A percentile compares a stretch with the other conserved stretches of the same genome.
phyloP scores from a whole-genome alignment of 352 stramenopile species.

The Phytophthora cactorum region DNA sequence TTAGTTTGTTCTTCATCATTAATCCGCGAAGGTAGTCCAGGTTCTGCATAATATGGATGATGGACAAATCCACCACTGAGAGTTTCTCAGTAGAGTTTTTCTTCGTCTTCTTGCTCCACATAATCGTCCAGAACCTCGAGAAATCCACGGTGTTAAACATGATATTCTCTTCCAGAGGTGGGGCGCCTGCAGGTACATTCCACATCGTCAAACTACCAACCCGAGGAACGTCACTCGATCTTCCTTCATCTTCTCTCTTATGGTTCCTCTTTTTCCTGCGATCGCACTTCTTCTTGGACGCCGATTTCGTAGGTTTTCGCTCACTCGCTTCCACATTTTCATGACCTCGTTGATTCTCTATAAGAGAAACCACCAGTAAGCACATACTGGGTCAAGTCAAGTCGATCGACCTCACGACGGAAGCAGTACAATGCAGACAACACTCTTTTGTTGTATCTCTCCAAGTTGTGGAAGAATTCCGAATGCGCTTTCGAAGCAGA shows the following conservation, averaged over 20 bases:
- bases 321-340: background rate
- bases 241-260: slow-evolving; percentile 7
- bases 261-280: slow-evolving; percentile 11
- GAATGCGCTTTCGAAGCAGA: slow-evolving; percentile 25
- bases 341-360: slow-evolving; percentile 9
- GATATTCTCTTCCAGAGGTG: slow-evolving; percentile 4
- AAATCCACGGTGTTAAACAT: slow-evolving; percentile 1
- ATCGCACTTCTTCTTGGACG: background rate
- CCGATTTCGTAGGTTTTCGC: too few relatives aligned
- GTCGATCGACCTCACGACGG: slow-evolving; percentile 24
- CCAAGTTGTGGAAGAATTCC: slow-evolving; percentile 26
- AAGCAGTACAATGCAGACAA: slow-evolving; percentile 15
- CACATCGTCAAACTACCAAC: slow-evolving; percentile 9
- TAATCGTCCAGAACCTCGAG: background rate
- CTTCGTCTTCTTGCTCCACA: slow-evolving; percentile 2
- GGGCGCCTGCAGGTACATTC: slow-evolving; percentile 1
- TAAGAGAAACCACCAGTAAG: slow-evolving; percentile 12
- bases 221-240: background rate
- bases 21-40: slow-evolving; percentile 22
- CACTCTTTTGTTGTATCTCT: slow-evolving; percentile 9
- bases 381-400: slow-evolving; percentile 35
- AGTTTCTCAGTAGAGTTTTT: slow-evolving; percentile 2
- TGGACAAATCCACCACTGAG: slow-evolving; percentile 33
- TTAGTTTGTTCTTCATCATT: background rate
- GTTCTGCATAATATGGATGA: slow-evolving; percentile 26